Evolutionary conservation across 1,284 basidiomycete genomes (phyloP), one percentile per base, ranked within the genome.

Genomic region (Sutorius eximius): DNA sequence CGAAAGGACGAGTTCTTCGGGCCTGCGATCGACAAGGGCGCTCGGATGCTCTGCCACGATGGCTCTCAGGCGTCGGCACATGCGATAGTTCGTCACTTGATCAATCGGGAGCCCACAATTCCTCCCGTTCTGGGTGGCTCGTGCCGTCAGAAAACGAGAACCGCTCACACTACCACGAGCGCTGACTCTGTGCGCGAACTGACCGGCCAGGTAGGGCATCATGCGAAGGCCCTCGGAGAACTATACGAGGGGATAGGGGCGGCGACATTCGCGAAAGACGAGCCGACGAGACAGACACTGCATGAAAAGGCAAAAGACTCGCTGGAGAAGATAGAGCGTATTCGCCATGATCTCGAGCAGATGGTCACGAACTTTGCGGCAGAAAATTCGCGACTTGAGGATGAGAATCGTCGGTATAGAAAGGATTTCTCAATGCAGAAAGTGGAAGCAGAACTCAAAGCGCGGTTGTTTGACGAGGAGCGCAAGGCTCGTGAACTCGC

Each of bases 1-100:
- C 60, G 56, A 12, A 66, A 68, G 44, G 70, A 73, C 38, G 67
- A 68, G 10, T 75, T 76, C 40, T 73, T 71, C 51, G 65, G 64
- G 51, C 65, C 60, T 5, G 66, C 67, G 0, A 55, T 78, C 7
- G 71, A 73, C 15, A 73, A 71, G 44, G 76, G 76, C 10, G 76
- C 74, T 6, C 68, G 61, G 33, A 56, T 77, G 44, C 38, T 71
- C 20, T 62, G 65, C 13, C 71, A 76, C 44, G 66, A 75, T 34
- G 63, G 67, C 30, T 71, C 69, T 8, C 45, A 40, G 10, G 60
- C 63, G 20, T 71, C 72, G 1, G 71, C 71, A 4, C 62, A 68
- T 7, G 52, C 52, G 8, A 67, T 75, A 20, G 53, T 77, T n/a
- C 59, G 64, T 24, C 50, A 61, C 41, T 54, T 77, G 30, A 52